Evolutionary conservation across 768 basidiomycete genomes (phyloP), one percentile per base, ranked within the genome.

Genomic region (Hemileccinum rubropunctum): DNA sequence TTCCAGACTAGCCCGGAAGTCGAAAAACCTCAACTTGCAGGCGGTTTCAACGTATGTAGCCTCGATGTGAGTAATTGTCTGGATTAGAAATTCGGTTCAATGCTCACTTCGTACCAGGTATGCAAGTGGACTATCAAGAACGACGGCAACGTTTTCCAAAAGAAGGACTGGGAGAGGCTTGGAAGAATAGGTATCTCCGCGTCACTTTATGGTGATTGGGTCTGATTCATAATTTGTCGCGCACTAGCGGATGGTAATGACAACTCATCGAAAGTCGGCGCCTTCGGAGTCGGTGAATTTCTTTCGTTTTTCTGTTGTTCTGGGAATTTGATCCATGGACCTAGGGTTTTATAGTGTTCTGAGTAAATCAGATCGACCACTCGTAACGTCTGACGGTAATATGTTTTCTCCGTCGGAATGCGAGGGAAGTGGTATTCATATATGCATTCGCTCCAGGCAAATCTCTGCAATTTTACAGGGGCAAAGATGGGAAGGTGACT

Each of bases 1-100:
- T 74, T 73, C 52, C 61, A 67, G 30, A 71, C 73, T 5, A 47
- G 56, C 14, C 33, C 14, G 37, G 45, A 42, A 26, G 58, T 46
- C 33, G 26, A 56, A 9, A 17, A 23, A 34, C 17, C 15, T 17
- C 36, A 14, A 17, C 10, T 15, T 21, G 3, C 21, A 23, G 6
- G 23, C 10, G 12, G 21, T 15, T 13, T 10, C 10, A 54, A 59
- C 21, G 3, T 38, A 21, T 34, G 15, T 5, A 21, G 40, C 15
- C 8, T 46, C 9, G 21, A 33, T 0, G 58, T 58, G 32, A 36
- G 49, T 1, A 4, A 6, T n/a, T 12, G 4, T 26, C n/a, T n/a
- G n/a, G n/a, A 21, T 44, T 17, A 21, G 14, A 6, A 9, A 7
- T 15, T 45, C 17, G 0, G 23, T 27, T 32, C 27, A 17, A 10